phyloP scores from a whole-genome alignment of 73 alveolate genomes.

The Urostyla sp. region DNA sequence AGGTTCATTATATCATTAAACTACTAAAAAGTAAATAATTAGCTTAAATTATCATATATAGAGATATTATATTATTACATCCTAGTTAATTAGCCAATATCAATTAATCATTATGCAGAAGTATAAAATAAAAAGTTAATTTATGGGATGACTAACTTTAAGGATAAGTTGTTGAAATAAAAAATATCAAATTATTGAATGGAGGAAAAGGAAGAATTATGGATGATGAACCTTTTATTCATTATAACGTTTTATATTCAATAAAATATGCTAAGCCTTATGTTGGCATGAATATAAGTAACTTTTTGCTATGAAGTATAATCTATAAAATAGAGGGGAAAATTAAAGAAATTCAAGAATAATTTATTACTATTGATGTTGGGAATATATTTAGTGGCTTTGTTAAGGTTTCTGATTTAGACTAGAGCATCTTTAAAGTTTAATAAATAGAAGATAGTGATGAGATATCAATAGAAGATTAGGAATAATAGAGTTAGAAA shows the following conservation, averaged over 20 bases:
- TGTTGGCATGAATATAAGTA: constrained; percentile 9
- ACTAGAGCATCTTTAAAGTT: not conserved
- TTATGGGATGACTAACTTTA: constrained; percentile 39
- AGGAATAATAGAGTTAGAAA: constrained; percentile 13
- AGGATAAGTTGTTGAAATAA: constrained; percentile 9
- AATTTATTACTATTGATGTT: constrained; percentile 32
- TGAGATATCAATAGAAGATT: not conserved
- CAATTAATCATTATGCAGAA: constrained; percentile 2
- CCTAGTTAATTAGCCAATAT: constrained; percentile 27
- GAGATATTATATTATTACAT: constrained; percentile 38
- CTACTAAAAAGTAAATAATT: too few species aligned
- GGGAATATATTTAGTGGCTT: constrained; percentile 20
- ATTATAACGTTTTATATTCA: constrained; percentile 13
- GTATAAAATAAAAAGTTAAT: constrained; percentile 10
- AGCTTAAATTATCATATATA: not conserved
- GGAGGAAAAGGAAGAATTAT: constrained; percentile 50
- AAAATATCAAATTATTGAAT: constrained; percentile 15
- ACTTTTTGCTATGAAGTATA: not conserved
- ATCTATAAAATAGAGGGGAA: constrained; percentile 16
- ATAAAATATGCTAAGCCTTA: constrained; percentile 23
- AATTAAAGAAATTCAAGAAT: constrained; percentile 5
- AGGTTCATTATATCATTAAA: not conserved
- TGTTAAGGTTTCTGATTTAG: not conserved
- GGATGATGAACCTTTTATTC: constrained; percentile 47
- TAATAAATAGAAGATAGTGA: constrained; percentile 3